phyloP scores from a whole-genome alignment of 345 rosid genomes.

The Clarkia xantiana region DNA sequence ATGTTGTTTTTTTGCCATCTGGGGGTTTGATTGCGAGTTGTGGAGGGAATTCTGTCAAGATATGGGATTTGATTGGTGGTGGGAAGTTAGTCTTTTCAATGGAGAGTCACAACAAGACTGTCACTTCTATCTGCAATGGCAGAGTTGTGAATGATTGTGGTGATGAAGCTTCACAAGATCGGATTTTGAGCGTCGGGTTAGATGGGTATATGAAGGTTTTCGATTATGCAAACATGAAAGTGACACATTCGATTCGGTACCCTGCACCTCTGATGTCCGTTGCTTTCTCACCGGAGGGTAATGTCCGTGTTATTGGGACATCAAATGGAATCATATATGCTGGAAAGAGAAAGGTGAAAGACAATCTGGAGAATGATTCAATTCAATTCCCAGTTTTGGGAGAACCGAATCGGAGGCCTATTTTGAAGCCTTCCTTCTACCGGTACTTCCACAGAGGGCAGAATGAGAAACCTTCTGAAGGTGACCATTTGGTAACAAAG shows the following conservation, averaged over 20 bases:
- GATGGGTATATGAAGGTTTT: conserved; percentile 79
- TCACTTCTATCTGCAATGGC: conserved; percentile 58
- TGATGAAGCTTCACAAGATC: conserved; percentile 29
- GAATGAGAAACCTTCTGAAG: conserved; percentile 54
- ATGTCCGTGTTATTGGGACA: conserved; percentile 48
- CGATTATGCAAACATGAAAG: no score
- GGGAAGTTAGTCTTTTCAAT: conserved; percentile 65
- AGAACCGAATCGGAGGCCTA: conserved; percentile 27
- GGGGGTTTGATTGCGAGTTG: conserved; percentile 82
- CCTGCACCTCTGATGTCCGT: conserved; percentile 16
- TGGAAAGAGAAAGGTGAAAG: conserved; percentile 57
- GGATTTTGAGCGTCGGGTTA: conserved; percentile 68
- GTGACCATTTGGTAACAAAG: conserved; percentile 52
- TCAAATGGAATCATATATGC: conserved; percentile 64
- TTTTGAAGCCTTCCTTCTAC: conserved; percentile 38
- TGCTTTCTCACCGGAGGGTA: conserved; percentile 46
- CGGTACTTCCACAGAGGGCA: conserved; percentile 85
- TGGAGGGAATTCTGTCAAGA: conserved; percentile 64
- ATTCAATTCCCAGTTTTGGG: conserved; percentile 22
- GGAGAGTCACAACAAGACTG: conserved; percentile 95
- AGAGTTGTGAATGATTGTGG: conserved; percentile 26
- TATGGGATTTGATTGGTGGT: conserved; percentile 88
- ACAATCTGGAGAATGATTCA: conserved; percentile 20
- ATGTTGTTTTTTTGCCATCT: conserved; percentile 70
- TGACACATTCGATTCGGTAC: no score